Percentiles rank a stretch among this genome's conserved stretches.
Evolutionary conservation across 192 early-diverging fungal genomes (phyloP).

Genomic region (Backusella liffmaniae): DNA sequence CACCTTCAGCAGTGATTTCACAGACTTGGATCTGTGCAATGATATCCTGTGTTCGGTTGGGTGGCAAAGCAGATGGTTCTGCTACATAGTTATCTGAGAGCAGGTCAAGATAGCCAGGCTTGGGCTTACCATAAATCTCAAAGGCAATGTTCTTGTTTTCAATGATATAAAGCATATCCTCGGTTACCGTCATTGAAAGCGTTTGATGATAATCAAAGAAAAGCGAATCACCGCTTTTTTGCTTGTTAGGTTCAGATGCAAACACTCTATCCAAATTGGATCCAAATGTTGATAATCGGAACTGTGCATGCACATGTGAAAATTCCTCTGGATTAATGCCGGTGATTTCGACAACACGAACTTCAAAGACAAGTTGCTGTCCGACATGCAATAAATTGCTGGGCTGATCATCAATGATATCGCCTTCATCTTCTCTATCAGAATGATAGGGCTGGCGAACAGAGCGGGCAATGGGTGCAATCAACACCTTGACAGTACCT

Average conservation of each 20-base stretch:
- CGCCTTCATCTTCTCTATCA: not conserved
- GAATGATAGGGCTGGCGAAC: not conserved
- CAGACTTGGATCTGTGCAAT: conserved; percentile 62
- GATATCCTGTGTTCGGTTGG: conserved; percentile 54
- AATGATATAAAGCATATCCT: conserved; percentile 23
- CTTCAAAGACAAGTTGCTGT: conserved; percentile 59
- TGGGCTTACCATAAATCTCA: conserved; percentile 52
- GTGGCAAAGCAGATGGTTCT: not conserved
- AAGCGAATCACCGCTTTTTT: conserved; percentile 22
- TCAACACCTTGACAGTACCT: conserved; percentile 40
- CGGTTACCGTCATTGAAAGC: conserved; percentile 41
- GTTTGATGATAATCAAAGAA: conserved; percentile 58
- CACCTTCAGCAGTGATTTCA: conserved; percentile 63
- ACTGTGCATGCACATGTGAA: conserved; percentile 72
- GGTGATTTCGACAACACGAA: conserved; percentile 54
- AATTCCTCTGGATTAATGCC: conserved; percentile 60
- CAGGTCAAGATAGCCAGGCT: conserved; percentile 28
- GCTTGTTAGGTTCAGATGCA: conserved; percentile 52
- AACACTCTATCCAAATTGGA: conserved; percentile 49
- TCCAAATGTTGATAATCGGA: conserved; percentile 61
- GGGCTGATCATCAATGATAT: not conserved
- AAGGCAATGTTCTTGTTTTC: conserved; percentile 39
- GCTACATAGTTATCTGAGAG: not conserved
- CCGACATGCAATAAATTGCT: conserved; percentile 44
- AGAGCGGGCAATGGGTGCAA: conserved; percentile 40